These are phyloP conservation scores for Nemania abortiva DNA, from an alignment of 2,329 filamentous ascomycete genomes.

Conservation along the genomic window DNA sequence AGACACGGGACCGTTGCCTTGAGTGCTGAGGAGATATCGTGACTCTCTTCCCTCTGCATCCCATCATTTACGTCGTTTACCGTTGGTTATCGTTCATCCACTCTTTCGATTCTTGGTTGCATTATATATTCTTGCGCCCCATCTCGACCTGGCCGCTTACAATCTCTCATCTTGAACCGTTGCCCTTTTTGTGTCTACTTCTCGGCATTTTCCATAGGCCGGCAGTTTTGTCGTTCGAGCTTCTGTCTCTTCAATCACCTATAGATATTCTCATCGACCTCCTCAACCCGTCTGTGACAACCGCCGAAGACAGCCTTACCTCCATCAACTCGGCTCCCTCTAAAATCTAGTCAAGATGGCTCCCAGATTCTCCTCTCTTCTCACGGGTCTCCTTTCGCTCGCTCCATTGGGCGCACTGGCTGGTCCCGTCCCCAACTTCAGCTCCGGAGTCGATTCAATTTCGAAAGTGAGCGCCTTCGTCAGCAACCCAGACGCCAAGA, in stretches of 20 bases:
- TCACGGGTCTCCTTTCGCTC: constrained; percentile 48
- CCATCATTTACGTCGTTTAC: constrained; percentile 12
- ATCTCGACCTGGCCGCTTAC: constrained; percentile 19
- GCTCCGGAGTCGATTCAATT: constrained; percentile 35
- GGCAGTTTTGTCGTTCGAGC: constrained; percentile 14
- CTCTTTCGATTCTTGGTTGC: constrained; percentile 27
- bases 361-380: constrained; percentile 46
- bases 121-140: constrained; percentile 16
- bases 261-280: constrained; percentile 20
- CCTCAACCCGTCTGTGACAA: constrained; percentile 47
- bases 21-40: constrained; percentile 28
- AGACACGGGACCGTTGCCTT: constrained; percentile 30
- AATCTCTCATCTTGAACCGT: constrained; percentile 23
- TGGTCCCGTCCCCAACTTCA: constrained; percentile 41
- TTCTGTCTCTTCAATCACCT: constrained; percentile 13
- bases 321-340: neutral
- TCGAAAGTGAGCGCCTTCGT: constrained; percentile 58
- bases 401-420: constrained; percentile 46
- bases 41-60: constrained; percentile 17
- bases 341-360: constrained; percentile 46
- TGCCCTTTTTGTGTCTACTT: constrained; percentile 22
- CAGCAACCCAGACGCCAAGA: constrained; percentile 60
- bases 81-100: constrained; percentile 5
- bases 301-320: constrained; percentile 27
- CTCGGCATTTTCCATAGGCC: constrained; percentile 31